Evolutionary conservation across 495 filamentous ascomycete species (phyloP).

Genomic region (Parmelia sp.): DNA sequence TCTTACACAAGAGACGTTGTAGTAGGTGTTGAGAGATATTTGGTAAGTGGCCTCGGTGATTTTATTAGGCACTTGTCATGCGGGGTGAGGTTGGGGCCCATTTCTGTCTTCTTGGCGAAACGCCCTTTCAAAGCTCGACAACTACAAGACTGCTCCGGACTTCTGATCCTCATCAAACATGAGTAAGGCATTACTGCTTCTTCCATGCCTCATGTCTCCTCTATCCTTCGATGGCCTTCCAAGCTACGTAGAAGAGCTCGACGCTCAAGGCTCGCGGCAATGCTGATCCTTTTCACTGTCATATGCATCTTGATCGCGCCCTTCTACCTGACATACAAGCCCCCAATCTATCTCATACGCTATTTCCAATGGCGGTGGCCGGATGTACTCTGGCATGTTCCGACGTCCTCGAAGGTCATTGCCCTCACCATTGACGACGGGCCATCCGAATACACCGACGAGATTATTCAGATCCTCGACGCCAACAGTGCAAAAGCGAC

Average conservation of each 20-base stretch:
- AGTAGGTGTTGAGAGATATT: too few species aligned
- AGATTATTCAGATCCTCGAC: slow-evolving; percentile 60
- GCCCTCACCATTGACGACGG: slow-evolving; percentile 83
- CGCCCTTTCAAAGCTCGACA: too few species aligned
- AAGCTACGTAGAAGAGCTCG: slow-evolving; percentile 48
- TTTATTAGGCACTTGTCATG: too few species aligned
- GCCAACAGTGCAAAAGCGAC: slow-evolving; percentile 56
- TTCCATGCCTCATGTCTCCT: slow-evolving; percentile 30
- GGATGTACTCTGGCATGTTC: slow-evolving; percentile 65
- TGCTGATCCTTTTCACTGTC: slow-evolving; percentile 43
- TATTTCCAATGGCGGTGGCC: slow-evolving; percentile 66
- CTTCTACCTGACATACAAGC: slow-evolving; percentile 67
- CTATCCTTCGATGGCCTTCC: slow-evolving; percentile 45
- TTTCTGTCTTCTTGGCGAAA: too few species aligned
- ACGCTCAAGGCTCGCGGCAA: slow-evolving; percentile 48
- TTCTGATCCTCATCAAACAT: too few species aligned
- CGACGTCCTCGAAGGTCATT: slow-evolving; percentile 51
- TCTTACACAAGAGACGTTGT: too few species aligned
- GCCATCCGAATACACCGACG: slow-evolving; percentile 64
- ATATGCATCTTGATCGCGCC: slow-evolving; percentile 47
- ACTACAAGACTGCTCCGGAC: too few species aligned
- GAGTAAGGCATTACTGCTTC: slow-evolving; percentile 23
- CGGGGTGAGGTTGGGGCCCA: too few species aligned
- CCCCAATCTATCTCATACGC: slow-evolving; percentile 57
- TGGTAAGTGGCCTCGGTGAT: too few species aligned